A percentile compares a stretch with the other conserved stretches of the same genome.
phyloP scores from a whole-genome alignment of 2,329 filamentous ascomycete genomes.

The Aureobasidium sp. region DNA sequence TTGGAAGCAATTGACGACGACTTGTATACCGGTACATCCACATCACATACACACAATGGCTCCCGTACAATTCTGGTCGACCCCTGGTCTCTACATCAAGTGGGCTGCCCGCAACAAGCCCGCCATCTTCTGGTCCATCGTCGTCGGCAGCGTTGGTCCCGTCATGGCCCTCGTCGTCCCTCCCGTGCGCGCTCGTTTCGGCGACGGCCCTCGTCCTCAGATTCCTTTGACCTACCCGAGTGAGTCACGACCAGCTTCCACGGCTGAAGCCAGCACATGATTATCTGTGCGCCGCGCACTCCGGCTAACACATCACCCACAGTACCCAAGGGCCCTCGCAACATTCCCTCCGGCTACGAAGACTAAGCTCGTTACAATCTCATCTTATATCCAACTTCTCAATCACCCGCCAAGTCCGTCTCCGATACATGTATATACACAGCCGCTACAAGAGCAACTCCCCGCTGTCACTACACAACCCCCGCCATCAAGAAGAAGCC shows the following conservation, averaged over 20 bases:
- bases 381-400: not conserved
- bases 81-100: conserved; percentile 74
- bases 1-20: not conserved
- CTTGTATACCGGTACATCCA: conserved; percentile 18
- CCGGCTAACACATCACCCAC: not conserved
- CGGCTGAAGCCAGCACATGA: not conserved
- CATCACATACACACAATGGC: conserved; percentile 44
- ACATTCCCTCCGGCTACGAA: conserved; percentile 39
- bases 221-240: conserved; percentile 89
- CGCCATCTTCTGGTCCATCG: conserved; percentile 79
- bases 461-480: not conserved
- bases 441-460: not conserved
- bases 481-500: not conserved
- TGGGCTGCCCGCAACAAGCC: conserved; percentile 86
- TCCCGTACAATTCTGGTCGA: conserved; percentile 72
- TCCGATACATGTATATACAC: conserved; percentile 1
- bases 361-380: conserved; percentile 26
- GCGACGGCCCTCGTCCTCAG: conserved; percentile 61
- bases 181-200: conserved; percentile 62
- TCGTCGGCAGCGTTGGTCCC: conserved; percentile 67
- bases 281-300: not conserved
- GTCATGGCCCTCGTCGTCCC: conserved; percentile 62
- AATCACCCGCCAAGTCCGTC: not conserved
- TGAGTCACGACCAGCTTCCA: conserved; percentile 43
- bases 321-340: conserved; percentile 42